Percentiles rank a stretch among this genome's conserved stretches.
phyloP scores from a whole-genome alignment of 2,329 filamentous ascomycete species.

The Grosmannia clavigera region DNA sequence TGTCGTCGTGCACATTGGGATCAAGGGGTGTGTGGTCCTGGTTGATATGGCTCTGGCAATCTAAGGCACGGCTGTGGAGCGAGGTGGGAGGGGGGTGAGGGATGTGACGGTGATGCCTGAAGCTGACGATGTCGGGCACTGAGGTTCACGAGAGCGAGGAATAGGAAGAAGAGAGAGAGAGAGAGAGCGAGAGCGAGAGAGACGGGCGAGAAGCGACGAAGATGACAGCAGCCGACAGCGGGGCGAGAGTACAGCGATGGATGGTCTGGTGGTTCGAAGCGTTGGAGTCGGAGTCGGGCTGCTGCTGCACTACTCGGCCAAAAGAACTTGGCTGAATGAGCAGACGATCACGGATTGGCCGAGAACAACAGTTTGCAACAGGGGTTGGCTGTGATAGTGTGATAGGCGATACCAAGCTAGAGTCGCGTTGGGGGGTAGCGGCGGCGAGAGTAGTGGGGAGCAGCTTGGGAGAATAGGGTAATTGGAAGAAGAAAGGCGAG shows the following conservation, averaged over 20 bases:
- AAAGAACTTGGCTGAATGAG: background rate
- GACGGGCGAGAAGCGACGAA: background rate
- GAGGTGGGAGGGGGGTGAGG: background rate
- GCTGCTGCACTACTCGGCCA: background rate
- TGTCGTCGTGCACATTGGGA: background rate
- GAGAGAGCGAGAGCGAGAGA: background rate
- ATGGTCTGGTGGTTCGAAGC: background rate
- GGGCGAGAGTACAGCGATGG: background rate
- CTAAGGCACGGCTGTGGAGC: background rate
- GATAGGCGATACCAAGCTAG: background rate
- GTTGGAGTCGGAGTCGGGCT: background rate
- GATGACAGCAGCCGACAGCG: background rate
- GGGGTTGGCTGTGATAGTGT: background rate
- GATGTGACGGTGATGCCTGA: slow-evolving; percentile 1
- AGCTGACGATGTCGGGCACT: background rate
- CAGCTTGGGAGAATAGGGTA: background rate
- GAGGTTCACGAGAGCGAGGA: background rate
- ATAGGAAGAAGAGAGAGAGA: background rate
- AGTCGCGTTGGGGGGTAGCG: background rate
- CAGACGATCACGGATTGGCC: background rate
- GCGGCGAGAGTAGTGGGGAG: background rate
- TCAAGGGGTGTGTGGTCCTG: background rate
- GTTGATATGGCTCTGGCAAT: background rate
- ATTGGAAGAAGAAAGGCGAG: background rate
- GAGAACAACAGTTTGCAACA: background rate